Evolutionary conservation across 1,284 basidiomycete genomes (phyloP), one percentile per base, ranked within the genome.

Genomic region (Cystobasidium pallidum): DNA sequence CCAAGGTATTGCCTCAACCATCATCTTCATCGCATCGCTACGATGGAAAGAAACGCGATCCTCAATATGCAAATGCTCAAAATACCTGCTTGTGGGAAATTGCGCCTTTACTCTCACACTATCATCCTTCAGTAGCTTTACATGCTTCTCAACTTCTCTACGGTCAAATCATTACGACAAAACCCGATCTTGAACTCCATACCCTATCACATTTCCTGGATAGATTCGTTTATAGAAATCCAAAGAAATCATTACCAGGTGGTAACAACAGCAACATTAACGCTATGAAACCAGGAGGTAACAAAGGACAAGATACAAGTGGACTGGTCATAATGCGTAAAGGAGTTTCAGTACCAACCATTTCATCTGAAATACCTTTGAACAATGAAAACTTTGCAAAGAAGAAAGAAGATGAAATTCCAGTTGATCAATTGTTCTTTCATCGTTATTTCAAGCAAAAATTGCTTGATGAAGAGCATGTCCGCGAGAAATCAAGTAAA

Each of bases 181-280:
- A 87, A 8, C 86, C 92, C 0, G 94, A 99, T 80, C 88, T 99
- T 66, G 89, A 91, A 11, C 88, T 94, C 72, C 94, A 97, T 83
- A 95, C 94, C 0, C 86, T 98, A 21, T 89, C 91, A 1, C 92
- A 92, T 77, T 95, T 96, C 85, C 85, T 95, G 39, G 93, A 95
- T 78, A 84, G 87, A 30, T 89, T 90, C 82, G 91, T 98, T 34
- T 98, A 94, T 84, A 92, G 94, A 80, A 98, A 98, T 80, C 90
- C 94, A 1, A 99, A 98, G 84, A 79, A 81, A 0, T 87, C 86
- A 54, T 82, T 87, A 2, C 79, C 82, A 13, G 90, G 89, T 47
- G 17, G n/a, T 51, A 51, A 26, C 26, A 76, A 91, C 93, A 26
- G 85, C 88, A 1, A 30, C 36, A n/a, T 91, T 90, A 73, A 90